Evolutionary conservation across 2,329 filamentous ascomycete genomes (phyloP).

Genomic region (Helminthosporium solani): DNA sequence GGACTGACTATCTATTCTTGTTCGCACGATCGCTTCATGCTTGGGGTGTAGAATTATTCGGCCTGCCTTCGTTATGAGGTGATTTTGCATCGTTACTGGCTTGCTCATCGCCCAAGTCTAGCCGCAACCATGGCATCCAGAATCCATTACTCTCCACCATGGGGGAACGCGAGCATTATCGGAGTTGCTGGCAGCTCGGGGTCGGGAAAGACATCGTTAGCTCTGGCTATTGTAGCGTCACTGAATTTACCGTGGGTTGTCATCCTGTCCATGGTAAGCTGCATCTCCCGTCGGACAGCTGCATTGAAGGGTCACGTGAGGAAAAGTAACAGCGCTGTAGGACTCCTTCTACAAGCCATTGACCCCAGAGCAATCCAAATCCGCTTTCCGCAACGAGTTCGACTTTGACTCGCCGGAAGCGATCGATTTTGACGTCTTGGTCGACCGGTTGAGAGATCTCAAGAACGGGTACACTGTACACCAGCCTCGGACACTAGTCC

Average conservation of each 20-base stretch:
- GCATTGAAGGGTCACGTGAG: constrained; percentile 25
- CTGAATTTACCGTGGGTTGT: constrained; percentile 97
- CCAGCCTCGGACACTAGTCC: not conserved
- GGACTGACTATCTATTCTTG: not conserved
- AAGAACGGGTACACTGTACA: constrained; percentile 74
- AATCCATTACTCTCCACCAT: constrained; percentile 87
- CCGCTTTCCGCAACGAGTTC: constrained; percentile 86
- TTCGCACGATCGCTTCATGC: not conserved
- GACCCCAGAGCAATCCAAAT: constrained; percentile 71
- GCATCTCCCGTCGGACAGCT: not conserved
- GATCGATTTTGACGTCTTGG: constrained; percentile 88
- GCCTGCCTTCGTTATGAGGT: constrained; percentile 5
- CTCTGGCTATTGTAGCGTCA: constrained; percentile 84
- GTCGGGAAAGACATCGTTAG: constrained; percentile 91
- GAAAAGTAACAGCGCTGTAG: constrained; percentile 48
- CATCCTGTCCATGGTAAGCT: constrained; percentile 85
- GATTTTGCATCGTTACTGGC: not conserved
- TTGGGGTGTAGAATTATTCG: not conserved
- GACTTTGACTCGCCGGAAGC: constrained; percentile 95
- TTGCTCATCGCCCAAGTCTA: not conserved
- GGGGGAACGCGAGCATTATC: constrained; percentile 95
- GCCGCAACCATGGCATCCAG: constrained; percentile 22
- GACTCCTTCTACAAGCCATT: constrained; percentile 97
- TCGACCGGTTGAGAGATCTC: constrained; percentile 76
- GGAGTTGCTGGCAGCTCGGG: constrained; percentile 94